Evolutionary conservation across 495 filamentous ascomycete genomes (phyloP).

Genomic region (Aspergillus ellipticus): DNA sequence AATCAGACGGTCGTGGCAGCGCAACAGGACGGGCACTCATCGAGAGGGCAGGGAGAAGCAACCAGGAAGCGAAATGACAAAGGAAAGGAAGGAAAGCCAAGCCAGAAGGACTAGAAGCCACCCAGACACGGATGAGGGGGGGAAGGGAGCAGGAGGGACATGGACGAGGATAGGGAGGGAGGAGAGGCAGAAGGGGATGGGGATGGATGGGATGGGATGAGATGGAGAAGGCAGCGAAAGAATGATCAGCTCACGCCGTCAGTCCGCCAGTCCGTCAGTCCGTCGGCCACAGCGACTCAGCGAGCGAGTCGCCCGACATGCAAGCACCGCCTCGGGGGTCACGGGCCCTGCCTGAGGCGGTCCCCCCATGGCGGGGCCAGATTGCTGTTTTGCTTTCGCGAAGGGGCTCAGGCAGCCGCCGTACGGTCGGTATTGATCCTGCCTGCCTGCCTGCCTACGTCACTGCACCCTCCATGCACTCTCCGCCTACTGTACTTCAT

Average conservation of each 20-base stretch:
- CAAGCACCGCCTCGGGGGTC: constrained; percentile 16
- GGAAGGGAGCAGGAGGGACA: constrained; percentile 13
- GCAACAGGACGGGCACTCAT: constrained; percentile 34
- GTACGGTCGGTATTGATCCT: too few species aligned
- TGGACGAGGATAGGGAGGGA: constrained; percentile 5
- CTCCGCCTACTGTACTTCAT: too few species aligned
- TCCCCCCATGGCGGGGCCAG: neutral
- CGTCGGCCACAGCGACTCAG: too few species aligned
- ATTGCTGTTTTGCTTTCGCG: too few species aligned
- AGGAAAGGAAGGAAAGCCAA: constrained; percentile 3
- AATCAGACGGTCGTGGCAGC: constrained; percentile 37
- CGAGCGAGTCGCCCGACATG: too few species aligned
- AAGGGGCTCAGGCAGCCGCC: constrained; percentile 8
- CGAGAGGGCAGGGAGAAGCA: constrained; percentile 28
- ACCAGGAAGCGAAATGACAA: constrained; percentile 10
- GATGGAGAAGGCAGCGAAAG: neutral
- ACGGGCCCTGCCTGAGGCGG: constrained; percentile 21
- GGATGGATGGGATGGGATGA: neutral
- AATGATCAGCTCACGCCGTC: neutral
- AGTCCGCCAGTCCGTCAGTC: neutral
- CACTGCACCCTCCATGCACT: neutral
- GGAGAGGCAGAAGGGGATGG: constrained; percentile 1
- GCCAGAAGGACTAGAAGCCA: neutral
- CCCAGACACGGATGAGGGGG: constrained; percentile 9
- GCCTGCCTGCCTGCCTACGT: neutral